phyloP scores from a whole-genome alignment of 2,329 filamentous ascomycete genomes.

The Epichloe sibirici region DNA sequence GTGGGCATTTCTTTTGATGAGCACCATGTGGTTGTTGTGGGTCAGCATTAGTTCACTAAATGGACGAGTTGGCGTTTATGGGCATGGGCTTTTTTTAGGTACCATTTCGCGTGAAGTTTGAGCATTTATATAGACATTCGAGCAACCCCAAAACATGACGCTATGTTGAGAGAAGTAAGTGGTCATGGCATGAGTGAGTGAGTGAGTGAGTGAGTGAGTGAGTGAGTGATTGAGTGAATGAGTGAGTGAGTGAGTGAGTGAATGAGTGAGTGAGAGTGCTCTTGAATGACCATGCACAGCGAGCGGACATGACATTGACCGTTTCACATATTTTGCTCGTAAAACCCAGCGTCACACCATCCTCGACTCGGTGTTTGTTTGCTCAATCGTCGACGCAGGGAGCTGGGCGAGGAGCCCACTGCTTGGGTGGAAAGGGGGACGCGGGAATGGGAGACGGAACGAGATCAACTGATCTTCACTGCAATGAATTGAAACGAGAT shows the following conservation, averaged over 20 bases:
- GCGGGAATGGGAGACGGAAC: too few species aligned
- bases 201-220: background rate
- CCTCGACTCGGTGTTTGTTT: background rate
- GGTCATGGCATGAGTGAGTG: too few species aligned
- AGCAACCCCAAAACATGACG: too few species aligned
- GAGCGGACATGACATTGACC: background rate
- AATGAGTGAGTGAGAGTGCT: background rate
- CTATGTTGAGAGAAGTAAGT: too few species aligned
- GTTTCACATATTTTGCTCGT: background rate
- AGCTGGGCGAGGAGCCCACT: too few species aligned
- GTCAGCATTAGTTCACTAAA: background rate
- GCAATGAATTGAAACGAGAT: too few species aligned
- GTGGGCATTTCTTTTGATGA: background rate
- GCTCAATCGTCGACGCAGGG: background rate
- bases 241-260: too few species aligned
- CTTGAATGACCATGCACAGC: background rate
- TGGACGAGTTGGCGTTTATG: slow-evolving; percentile 2
- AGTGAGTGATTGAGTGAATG: background rate
- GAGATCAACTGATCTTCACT: too few species aligned
- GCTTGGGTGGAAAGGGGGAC: too few species aligned
- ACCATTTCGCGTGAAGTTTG: background rate
- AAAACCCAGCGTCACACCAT: background rate
- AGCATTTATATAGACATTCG: background rate
- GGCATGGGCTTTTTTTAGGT: background rate
- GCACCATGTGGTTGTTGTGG: background rate